These are phyloP conservation scores for Citrus inodora DNA, from an alignment of 345 rosid genomes.

Conservation along the genomic window DNA sequence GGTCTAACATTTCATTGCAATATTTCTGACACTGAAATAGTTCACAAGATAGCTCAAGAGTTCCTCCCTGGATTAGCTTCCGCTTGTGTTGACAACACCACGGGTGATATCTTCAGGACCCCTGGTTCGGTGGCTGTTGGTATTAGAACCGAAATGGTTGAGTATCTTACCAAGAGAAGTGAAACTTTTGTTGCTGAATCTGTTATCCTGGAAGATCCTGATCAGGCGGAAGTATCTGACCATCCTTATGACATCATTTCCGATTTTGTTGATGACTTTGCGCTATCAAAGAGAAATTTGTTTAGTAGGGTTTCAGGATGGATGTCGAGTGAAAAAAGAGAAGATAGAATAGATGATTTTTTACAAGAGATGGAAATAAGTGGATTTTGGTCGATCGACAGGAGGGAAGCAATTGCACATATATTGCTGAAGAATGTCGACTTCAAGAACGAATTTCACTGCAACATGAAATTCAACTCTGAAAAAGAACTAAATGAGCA, in stretches of 20 bases:
- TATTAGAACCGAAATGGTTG: slow-evolving; percentile 68
- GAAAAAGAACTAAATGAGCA: slow-evolving; percentile 55
- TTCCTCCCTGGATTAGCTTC: slow-evolving; percentile 77
- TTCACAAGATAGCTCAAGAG: slow-evolving; percentile 53
- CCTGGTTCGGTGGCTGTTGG: slow-evolving; percentile 77
- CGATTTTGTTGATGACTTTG: slow-evolving; percentile 70
- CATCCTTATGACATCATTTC: slow-evolving; percentile 72
- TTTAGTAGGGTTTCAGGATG: slow-evolving; percentile 81
- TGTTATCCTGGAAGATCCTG: slow-evolving; percentile 47
- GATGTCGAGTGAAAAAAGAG: slow-evolving; percentile 82
- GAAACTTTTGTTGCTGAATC: slow-evolving; percentile 75
- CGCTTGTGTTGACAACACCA: slow-evolving; percentile 83
- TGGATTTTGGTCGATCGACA: slow-evolving; percentile 69
- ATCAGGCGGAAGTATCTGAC: slow-evolving; percentile 47
- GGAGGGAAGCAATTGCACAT: slow-evolving; percentile 55
- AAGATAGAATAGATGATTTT: slow-evolving; percentile 84
- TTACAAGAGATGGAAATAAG: slow-evolving; percentile 80
- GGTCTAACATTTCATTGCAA: slow-evolving; percentile 56
- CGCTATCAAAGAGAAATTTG: slow-evolving; percentile 60
- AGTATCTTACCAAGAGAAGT: slow-evolving; percentile 63
- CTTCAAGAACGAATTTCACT: slow-evolving; percentile 58
- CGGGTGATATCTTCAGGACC: slow-evolving; percentile 68
- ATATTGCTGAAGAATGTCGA: slow-evolving; percentile 75
- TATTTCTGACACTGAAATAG: slow-evolving; percentile 61
- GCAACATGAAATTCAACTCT: slow-evolving; percentile 56